phyloP scores from a whole-genome alignment of 768 basidiomycete genomes.

The Tricholoma sp. region DNA sequence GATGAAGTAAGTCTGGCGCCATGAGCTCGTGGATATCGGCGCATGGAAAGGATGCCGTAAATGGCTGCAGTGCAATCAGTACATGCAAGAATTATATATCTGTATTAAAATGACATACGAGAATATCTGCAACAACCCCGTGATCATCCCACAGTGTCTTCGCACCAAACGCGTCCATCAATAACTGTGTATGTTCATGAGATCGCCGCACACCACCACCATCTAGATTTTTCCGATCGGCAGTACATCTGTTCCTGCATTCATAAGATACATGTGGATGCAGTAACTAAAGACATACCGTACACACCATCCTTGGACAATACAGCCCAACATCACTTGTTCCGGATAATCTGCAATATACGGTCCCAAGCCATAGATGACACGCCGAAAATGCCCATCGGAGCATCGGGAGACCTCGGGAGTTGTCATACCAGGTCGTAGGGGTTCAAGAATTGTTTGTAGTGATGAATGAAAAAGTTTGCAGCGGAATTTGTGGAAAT shows the following conservation, averaged over 20 bases:
- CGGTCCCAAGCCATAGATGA: conserved; percentile 19
- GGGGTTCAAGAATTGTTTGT: conserved; percentile 14
- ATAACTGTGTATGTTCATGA: not conserved
- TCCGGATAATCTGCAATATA: conserved; percentile 35
- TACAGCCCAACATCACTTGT: conserved; percentile 24
- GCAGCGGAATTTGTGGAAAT: conserved; percentile 21
- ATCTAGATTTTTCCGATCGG: conserved; percentile 1
- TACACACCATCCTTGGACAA: conserved; percentile 29
- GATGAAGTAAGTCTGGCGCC: conserved; percentile 22
- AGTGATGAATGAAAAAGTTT: conserved; percentile 28
- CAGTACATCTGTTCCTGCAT: not conserved
- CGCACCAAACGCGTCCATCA: not conserved
- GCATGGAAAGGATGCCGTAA: conserved; percentile 1
- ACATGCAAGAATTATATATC: not conserved
- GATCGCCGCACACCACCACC: not conserved
- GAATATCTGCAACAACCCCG: conserved; percentile 2
- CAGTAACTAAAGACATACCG: conserved; percentile 1
- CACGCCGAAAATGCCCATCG: conserved; percentile 23
- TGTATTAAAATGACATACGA: not conserved
- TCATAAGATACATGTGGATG: not conserved
- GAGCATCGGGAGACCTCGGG: conserved; percentile 20
- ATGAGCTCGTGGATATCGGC: conserved; percentile 24
- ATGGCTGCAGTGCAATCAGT: conserved; percentile 4
- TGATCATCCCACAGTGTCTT: not conserved
- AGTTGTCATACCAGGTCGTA: conserved; percentile 20